phyloP scores from a whole-genome alignment of 2,329 filamentous ascomycete genomes.

The Alternaria gaisen region DNA sequence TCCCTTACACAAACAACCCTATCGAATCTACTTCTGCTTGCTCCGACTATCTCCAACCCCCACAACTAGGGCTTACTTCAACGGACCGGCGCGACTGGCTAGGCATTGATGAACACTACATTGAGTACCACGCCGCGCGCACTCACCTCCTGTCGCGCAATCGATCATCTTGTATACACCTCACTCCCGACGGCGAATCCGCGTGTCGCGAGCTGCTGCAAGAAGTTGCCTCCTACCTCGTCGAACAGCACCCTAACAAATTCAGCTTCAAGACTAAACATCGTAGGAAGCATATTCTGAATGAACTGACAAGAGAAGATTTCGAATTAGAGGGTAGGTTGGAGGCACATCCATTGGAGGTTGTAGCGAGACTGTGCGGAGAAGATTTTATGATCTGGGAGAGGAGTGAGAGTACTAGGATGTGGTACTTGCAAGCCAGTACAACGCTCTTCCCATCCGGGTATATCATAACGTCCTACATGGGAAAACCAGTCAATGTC shows the following conservation, averaged over 20 bases:
- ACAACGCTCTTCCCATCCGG: conserved; percentile 64
- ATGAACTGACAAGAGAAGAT: conserved; percentile 56
- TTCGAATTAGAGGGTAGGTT: conserved; percentile 44
- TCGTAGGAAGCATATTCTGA: conserved; percentile 41
- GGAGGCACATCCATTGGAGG: conserved; percentile 57
- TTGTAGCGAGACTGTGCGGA: conserved; percentile 60
- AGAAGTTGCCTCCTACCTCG: conserved; percentile 57
- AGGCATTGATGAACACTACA: conserved; percentile 58
- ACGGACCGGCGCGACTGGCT: conserved; percentile 60
- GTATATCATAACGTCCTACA: conserved; percentile 59
- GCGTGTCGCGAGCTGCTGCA: conserved; percentile 60
- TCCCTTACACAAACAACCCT: conserved; percentile 24
- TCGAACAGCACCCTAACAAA: conserved; percentile 53
- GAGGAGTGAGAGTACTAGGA: conserved; percentile 54
- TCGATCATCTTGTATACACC: conserved; percentile 56
- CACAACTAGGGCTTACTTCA: conserved; percentile 55
- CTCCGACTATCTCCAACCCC: not conserved
- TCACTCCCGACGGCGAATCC: conserved; percentile 54
- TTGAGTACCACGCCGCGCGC: conserved; percentile 55
- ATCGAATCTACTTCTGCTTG: conserved; percentile 2
- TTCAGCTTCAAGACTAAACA: conserved; percentile 46
- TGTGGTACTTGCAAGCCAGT: conserved; percentile 60
- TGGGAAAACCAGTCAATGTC: conserved; percentile 59
- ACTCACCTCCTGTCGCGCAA: conserved; percentile 52
- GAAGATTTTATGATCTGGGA: conserved; percentile 63